phyloP scores from a whole-genome alignment of 2,329 filamentous ascomycete species.

The Exophiala dermatitidis region DNA sequence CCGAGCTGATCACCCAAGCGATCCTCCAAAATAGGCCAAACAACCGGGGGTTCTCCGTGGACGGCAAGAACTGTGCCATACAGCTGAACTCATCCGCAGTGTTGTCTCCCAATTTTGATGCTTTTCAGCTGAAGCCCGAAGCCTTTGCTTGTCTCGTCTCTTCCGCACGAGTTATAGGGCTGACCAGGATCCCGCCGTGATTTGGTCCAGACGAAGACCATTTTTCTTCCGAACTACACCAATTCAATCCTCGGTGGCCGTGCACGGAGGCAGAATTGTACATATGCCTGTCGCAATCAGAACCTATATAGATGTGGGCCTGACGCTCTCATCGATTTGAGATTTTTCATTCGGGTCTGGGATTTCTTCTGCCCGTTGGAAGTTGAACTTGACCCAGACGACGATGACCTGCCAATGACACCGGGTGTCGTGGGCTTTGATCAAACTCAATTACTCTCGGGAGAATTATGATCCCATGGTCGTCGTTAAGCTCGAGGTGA shows the following conservation, averaged over 20 bases:
- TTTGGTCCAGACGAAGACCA: background rate
- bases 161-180: no score
- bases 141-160: no score
- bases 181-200: background rate
- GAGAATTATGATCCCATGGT: constrained; percentile 21
- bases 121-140: background rate
- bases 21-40: no score
- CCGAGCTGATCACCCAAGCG: no score
- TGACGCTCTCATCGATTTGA: no score
- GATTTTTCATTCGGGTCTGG: no score
- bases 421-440: background rate
- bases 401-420: no score
- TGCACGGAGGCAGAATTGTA: background rate
- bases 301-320: no score
- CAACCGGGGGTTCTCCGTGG: no score
- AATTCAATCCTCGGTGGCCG: background rate
- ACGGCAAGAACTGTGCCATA: no score
- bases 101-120: background rate
- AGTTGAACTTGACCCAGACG: background rate
- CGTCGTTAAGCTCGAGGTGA: constrained; percentile 10
- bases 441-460: background rate
- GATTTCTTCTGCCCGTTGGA: background rate
- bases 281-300: background rate
- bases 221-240: background rate
- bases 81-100: no score